Base-by-base conservation (phyloP, 225 moss, liverwort and hornwort species). In the Antitrichia curtipendula region DNA sequence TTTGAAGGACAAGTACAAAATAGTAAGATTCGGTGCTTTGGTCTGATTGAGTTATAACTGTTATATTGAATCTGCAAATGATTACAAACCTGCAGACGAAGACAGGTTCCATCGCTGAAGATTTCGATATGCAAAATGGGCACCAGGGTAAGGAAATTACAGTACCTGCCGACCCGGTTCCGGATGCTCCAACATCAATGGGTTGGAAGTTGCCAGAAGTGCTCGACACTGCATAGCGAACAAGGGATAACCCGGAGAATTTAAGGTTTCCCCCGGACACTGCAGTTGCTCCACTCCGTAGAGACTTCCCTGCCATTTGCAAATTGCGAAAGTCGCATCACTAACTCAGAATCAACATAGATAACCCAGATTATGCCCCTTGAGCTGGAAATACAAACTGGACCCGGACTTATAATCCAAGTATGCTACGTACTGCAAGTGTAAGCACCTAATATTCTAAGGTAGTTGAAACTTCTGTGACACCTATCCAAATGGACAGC, bases 131-230 rank as follows among this genome's bases (percentile, higher is more conserved):
- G 82, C 20, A 77, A 73, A 74, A 66, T 70, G 81, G 40, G 59
- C 56, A 85, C 63, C 74, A 52, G 41, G 72, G 36, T 86, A 62
- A 62, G 65, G 58, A 7, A 34, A 81, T n/a, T 74, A 60, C 61
- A 65, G 81, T 90, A 88, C 89, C 90, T 86, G 82, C 64, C 69
- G 88, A 73, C 41, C 62, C 64, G 63, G 78, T 80, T 89, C 47
- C 80, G 58, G 87, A 73, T 20, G 53, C 77, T 82, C 57, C 86
- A 45, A 88, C 84, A 83, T 78, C 75, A 64, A 65, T 50, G 56
- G 85, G 78, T 78, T 85, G 89, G 29, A 89, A 87, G 76, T 74
- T 89, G 59, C 74, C 84, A 75, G 90, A 92, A 87, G 88, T 54
- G 74, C 84, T 86, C 52, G 89, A 71, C 78, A 84, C 61, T 63